Base-by-base conservation (phyloP, 2,329 filamentous ascomycete genomes). In the Ascochyta lentis region DNA sequence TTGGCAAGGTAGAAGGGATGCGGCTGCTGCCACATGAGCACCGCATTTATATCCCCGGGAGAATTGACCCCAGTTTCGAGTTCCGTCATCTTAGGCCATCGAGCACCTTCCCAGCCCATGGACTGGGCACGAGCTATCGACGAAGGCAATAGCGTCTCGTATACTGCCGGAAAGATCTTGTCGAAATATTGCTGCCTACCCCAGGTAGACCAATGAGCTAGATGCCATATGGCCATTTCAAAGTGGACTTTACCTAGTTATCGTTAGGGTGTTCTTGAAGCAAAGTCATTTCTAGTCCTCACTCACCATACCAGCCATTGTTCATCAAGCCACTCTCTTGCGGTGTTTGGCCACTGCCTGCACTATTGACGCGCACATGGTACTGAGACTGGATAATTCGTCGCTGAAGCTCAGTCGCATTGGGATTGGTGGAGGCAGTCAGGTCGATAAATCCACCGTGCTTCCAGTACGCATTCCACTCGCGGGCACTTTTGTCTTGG, bases 1-100 rank as follows among this genome's bases (percentile, higher is more conserved):
- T 85, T 83, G 0, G 84, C 85, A 58, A 86, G 82, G 63, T 84
- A 84, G 74, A 86, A 81, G 0, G 80, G 76, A 65, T 87, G 84
- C 10, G 84, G 84, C 23, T 68, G 84, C 59, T 87, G 85, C 85
- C 85, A 87, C 52, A 86, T 80, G 0, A 87, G 74, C 3, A 86
- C 69, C 2, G 80, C 80, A 63, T 87, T 86, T 63, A 86, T 85
- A 55, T 84, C 81, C 2, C 85, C 84, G 0, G 84, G 84, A 1
- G 83, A 81, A 40, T 78, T 82, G 12, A 79, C 74, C 26, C 83
- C 82, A 0, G 78, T 80, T 0, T 56, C 38, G 0, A 82, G 79
- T 60, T 85, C 83, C 2, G 79, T 83, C 83, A 85, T 85, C 64
- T 86, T 83, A 0, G 79, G 79, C 78, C 79, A 81, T 37, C 64